These are phyloP conservation scores for Helianthus tuberosus DNA, from an alignment of 129 eudicot genomes.

Conservation along the genomic window DNA sequence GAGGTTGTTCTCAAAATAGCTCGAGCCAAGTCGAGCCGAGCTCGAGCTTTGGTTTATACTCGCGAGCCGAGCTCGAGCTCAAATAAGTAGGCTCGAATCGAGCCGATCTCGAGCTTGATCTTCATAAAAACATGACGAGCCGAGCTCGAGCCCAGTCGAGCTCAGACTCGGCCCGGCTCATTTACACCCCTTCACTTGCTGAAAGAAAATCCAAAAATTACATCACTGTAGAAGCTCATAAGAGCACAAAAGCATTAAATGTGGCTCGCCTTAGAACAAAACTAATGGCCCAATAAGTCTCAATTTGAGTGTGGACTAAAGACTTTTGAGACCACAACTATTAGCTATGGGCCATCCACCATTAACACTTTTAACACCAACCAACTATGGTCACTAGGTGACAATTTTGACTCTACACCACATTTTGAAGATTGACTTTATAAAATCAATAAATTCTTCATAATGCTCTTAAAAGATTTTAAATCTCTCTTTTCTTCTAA, in stretches of 20 bases:
- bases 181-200: no score
- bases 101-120: no score
- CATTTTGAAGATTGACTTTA: background rate
- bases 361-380: background rate
- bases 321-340: conserved; percentile 16
- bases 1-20: no score
- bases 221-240: background rate
- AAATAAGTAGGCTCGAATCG: no score
- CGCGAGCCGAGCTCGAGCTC: no score
- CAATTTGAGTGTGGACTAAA: background rate
- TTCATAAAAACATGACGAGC: no score
- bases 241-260: background rate
- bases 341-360: background rate
- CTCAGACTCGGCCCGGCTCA: no score
- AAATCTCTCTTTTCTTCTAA: background rate
- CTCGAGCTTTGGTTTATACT: no score
- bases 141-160: no score
- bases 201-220: background rate
- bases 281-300: conserved; percentile 1
- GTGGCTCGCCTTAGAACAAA: background rate
- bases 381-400: conserved; percentile 21
- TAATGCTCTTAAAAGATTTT: background rate
- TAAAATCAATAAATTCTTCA: conserved; percentile 3
- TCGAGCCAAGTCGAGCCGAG: no score
- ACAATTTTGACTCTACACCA: conserved; percentile 25